A percentile compares a stretch with the other conserved stretches of the same genome.
Evolutionary conservation across 495 filamentous ascomycete species (phyloP).

Genomic region (Baudoinia panamericana): DNA sequence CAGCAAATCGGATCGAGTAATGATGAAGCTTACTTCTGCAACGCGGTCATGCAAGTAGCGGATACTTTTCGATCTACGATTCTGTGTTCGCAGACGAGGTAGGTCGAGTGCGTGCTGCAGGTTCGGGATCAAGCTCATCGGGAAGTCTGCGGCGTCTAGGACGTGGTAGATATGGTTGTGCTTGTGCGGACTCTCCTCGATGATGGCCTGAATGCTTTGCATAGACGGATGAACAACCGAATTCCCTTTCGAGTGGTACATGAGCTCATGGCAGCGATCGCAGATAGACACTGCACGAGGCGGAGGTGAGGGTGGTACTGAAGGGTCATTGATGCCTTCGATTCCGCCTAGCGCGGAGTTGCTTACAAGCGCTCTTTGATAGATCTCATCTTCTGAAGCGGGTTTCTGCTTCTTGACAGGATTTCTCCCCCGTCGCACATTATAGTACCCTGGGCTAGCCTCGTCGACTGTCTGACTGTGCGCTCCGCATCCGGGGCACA

Average conservation of each 20-base stretch:
- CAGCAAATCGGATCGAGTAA: slow-evolving; percentile 78
- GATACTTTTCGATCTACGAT: slow-evolving; percentile 53
- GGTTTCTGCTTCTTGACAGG: slow-evolving; percentile 33
- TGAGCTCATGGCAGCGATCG: slow-evolving; percentile 70
- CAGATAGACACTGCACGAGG: slow-evolving; percentile 44
- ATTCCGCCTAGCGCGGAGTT: neutral
- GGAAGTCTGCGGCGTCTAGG: slow-evolving; percentile 96
- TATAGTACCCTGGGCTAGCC: slow-evolving; percentile 67
- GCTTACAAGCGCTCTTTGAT: too few species aligned
- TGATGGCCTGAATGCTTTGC: slow-evolving; percentile 62
- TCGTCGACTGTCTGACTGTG: slow-evolving; percentile 57
- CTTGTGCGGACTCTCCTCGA: slow-evolving; percentile 71
- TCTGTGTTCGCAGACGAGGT: slow-evolving; percentile 55
- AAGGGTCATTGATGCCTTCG: neutral
- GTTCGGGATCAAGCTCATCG: slow-evolving; percentile 69
- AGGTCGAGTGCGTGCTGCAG: slow-evolving; percentile 46
- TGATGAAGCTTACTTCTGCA: slow-evolving; percentile 71
- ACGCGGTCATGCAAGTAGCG: slow-evolving; percentile 48
- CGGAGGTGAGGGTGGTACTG: slow-evolving; percentile 2
- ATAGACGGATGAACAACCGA: slow-evolving; percentile 66
- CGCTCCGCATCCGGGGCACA: slow-evolving; percentile 84
- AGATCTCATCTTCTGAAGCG: too few species aligned
- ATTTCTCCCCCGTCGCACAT: slow-evolving; percentile 21
- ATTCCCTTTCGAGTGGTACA: slow-evolving; percentile 56
- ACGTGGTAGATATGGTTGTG: slow-evolving; percentile 91